Base-by-base conservation (phyloP, 2,329 filamentous ascomycete species). In the Ceratocystis albifundus region DNA sequence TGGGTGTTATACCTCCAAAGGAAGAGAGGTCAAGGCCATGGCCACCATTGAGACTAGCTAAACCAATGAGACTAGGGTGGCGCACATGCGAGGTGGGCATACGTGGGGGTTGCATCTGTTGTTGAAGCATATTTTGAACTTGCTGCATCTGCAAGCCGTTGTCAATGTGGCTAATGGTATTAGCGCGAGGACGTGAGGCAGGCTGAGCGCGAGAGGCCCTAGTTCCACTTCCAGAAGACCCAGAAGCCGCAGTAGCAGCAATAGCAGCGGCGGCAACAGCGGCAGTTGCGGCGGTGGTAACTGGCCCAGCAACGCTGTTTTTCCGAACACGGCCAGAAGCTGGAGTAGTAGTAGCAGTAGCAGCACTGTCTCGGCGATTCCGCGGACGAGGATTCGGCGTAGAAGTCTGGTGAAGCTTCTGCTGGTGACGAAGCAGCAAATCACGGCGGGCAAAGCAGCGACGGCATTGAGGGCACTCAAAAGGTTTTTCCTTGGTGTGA, bases 401-500 rank as follows among this genome's bases (percentile, higher is more conserved):
- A 12, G 90, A 89, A 30, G 90, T 90, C 81, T 96, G 90, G 75
- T 99, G 94, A 61, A 99, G 83, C 80, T 99, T 99, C 80, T 99
- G 94, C 81, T 99, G 94, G 77, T 99, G 94, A 68, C 94, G 86
- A 70, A 99, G 80, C 66, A 99, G 82, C 71, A 99, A 78, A 76
- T 99, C 94, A 70, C 94, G 86, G 69, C 94, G 86, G 68, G 94
- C 94, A 77, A 99, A 99, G 78, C 94, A 97, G 77, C 94, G 81
- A 46, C 90, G 84, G 76, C 94, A 99, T 75, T 97, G 90, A 32
- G 90, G 90, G 73, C 94, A 99, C 76, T 96, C 91, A 72, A 99
- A 99, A 0, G 94, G 94, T 80, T 99, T 99, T 78, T 99, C 92
- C 76, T 99, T 96, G 57, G 92, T 96, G 75, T 96, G 92, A n/a